phyloP scores from a whole-genome alignment of 371 early-diverging fungal species.

The Amoeboaphelidium occidentale region DNA sequence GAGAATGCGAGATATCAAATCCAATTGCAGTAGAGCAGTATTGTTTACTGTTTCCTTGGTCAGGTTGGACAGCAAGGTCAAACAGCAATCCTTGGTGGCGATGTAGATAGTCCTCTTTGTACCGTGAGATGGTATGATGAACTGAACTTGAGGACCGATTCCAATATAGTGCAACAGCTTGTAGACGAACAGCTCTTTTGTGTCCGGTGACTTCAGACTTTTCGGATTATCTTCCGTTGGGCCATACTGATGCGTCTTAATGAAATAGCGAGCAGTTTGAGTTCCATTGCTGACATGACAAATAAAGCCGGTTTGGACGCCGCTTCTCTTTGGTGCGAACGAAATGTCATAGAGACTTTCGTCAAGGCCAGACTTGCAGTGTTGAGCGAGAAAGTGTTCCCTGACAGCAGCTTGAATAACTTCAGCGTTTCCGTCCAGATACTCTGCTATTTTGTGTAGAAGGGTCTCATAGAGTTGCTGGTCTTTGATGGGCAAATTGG shows the following conservation, averaged over 20 bases:
- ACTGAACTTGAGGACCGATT: constrained; percentile 3
- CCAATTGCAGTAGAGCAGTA: constrained; percentile 4
- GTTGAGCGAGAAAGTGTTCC: constrained; percentile 5
- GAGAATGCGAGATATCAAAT: constrained; percentile 8
- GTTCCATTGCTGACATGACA: constrained; percentile 4
- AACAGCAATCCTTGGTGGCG: constrained; percentile 5
- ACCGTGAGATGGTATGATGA: constrained; percentile 3
- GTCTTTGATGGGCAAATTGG: constrained; percentile 2
- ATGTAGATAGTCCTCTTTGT: constrained; percentile 5
- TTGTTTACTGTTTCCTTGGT: constrained; percentile 4
- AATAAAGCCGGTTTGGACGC: constrained; percentile 6
- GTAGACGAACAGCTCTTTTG: constrained; percentile 4
- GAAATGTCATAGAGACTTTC: constrained; percentile 3
- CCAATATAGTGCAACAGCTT: constrained; percentile 4
- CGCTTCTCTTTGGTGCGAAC: constrained; percentile 5
- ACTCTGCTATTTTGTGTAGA: constrained; percentile 4
- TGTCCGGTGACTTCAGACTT: constrained; percentile 2
- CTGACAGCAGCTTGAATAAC: constrained; percentile 4
- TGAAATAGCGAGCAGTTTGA: constrained; percentile 2
- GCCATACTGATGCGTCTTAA: constrained; percentile 6
- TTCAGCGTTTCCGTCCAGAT: constrained; percentile 6
- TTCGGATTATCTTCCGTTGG: constrained; percentile 4
- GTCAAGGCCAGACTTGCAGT: constrained; percentile 4
- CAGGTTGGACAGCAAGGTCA: constrained; percentile 5
- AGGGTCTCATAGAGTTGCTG: constrained; percentile 4